Evolutionary conservation across 192 early-diverging fungal genomes (phyloP).

Genomic region (Entomortierella beljakovae): DNA sequence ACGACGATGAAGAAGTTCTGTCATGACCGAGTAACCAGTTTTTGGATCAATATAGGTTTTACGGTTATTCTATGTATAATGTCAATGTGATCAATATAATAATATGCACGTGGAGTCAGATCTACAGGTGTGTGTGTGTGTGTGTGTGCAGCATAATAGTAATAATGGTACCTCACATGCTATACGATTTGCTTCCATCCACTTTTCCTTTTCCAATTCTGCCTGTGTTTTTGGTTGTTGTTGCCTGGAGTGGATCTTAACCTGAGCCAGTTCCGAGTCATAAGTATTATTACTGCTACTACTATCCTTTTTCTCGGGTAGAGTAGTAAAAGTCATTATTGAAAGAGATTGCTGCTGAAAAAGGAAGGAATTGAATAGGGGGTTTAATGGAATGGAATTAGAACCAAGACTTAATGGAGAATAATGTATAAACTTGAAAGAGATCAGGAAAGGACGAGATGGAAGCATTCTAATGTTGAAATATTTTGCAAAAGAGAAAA

Average conservation of each 20-base stretch:
- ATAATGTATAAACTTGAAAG: too few relatives aligned
- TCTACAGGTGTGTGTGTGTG: neutral
- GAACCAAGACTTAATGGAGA: too few relatives aligned
- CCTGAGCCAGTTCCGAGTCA: slow-evolving; percentile 15
- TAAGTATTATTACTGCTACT: neutral
- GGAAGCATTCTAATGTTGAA: too few relatives aligned
- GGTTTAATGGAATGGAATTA: too few relatives aligned
- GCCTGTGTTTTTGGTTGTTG: slow-evolving; percentile 31
- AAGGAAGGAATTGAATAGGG: too few relatives aligned
- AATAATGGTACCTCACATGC: slow-evolving; percentile 47
- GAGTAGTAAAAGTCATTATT: too few relatives aligned
- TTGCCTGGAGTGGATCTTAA: slow-evolving; percentile 32
- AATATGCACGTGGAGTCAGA: too few relatives aligned
- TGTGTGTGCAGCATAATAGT: neutral
- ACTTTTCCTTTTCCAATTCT: slow-evolving; percentile 45
- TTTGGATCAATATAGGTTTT: slow-evolving; percentile 73
- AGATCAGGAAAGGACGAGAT: too few relatives aligned
- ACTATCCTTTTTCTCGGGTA: neutral
- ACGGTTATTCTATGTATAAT: slow-evolving; percentile 48
- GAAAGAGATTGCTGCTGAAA: too few relatives aligned
- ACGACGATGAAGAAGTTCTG: slow-evolving; percentile 66
- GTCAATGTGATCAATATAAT: too few relatives aligned
- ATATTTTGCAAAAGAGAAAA: too few relatives aligned
- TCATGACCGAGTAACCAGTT: slow-evolving; percentile 75
- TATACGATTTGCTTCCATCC: slow-evolving; percentile 39